These are phyloP conservation scores for Calonectria pauciramosa DNA, from an alignment of 2,329 filamentous ascomycete genomes.

Conservation along the genomic window DNA sequence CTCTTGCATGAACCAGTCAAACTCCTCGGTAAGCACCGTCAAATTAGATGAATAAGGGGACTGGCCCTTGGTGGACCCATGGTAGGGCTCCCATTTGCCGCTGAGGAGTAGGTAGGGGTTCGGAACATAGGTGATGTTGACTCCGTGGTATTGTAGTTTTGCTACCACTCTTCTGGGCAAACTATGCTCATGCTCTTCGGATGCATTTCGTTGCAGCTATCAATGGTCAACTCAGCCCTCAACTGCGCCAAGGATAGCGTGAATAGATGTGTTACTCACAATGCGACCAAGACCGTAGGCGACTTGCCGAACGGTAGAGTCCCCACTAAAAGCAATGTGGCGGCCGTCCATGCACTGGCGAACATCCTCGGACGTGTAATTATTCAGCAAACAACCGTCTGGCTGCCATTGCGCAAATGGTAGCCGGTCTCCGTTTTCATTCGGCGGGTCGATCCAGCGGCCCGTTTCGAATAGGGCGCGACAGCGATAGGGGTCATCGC, in stretches of 20 bases:
- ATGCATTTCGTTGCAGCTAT: conserved; percentile 6
- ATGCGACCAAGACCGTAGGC: conserved; percentile 58
- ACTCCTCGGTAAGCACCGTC: background rate
- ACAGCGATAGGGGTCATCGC: conserved; percentile 66
- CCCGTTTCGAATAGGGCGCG: conserved; percentile 63
- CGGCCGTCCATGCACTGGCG: conserved; percentile 64
- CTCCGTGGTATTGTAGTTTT: background rate
- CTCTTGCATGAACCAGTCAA: background rate
- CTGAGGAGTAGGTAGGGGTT: background rate
- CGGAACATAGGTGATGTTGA: background rate
- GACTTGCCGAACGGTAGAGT: conserved; percentile 69
- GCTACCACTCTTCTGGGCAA: background rate
- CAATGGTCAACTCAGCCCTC: background rate
- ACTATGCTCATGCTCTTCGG: background rate
- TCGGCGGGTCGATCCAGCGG: conserved; percentile 58
- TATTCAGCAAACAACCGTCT: conserved; percentile 68
- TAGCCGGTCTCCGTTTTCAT: conserved; percentile 42
- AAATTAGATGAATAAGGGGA: background rate
- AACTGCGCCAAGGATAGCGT: background rate
- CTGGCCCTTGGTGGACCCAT: too few relatives aligned
- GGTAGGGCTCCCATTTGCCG: background rate
- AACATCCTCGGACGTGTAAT: conserved; percentile 66
- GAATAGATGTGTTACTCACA: background rate
- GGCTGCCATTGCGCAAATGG: conserved; percentile 68
- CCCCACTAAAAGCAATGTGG: conserved; percentile 69